phyloP scores from a whole-genome alignment of 805 yeast genomes.

The Cyberlindnera xylosilytica region DNA sequence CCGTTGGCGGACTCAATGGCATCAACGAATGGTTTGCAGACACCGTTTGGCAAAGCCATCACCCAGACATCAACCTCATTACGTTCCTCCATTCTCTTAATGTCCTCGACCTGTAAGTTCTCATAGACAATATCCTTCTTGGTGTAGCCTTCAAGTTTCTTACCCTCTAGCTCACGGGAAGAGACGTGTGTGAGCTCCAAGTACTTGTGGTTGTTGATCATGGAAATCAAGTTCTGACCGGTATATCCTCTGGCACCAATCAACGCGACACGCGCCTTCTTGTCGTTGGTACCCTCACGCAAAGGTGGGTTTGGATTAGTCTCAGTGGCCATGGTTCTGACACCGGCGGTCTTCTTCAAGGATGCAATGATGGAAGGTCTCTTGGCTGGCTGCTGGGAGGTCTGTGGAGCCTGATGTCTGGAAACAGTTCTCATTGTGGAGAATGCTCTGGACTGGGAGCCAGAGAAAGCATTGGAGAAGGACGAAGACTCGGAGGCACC shows the following conservation, averaged over 20 bases:
- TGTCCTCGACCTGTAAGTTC: constrained; percentile 84
- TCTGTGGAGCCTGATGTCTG: constrained; percentile 3
- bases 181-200: constrained; percentile 91
- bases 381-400: constrained; percentile 17
- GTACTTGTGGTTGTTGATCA: constrained; percentile 85
- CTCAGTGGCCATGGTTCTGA: constrained; percentile 34
- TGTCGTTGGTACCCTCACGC: constrained; percentile 56
- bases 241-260: constrained; percentile 99
- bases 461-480: constrained; percentile 34
- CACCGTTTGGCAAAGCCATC: constrained; percentile 98
- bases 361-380: constrained; percentile 25
- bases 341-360: constrained; percentile 24
- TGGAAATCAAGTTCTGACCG: constrained; percentile 86
- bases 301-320: constrained; percentile 73
- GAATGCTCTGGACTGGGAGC: constrained; percentile 48
- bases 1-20: constrained; percentile 66
- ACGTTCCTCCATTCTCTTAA: constrained; percentile 68
- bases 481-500: constrained; percentile 30
- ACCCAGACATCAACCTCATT: constrained; percentile 94
- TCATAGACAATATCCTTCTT: constrained; percentile 78
- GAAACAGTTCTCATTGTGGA: constrained; percentile 35
- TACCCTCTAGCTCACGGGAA: constrained; percentile 90
- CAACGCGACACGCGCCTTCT: constrained; percentile 75
- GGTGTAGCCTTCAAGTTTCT: constrained; percentile 81
- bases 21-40: constrained; percentile 83